Evolutionary conservation across 2,329 filamentous ascomycete genomes (phyloP), one percentile per base, ranked within the genome.

Genomic region (Cladophialophora immunda): DNA sequence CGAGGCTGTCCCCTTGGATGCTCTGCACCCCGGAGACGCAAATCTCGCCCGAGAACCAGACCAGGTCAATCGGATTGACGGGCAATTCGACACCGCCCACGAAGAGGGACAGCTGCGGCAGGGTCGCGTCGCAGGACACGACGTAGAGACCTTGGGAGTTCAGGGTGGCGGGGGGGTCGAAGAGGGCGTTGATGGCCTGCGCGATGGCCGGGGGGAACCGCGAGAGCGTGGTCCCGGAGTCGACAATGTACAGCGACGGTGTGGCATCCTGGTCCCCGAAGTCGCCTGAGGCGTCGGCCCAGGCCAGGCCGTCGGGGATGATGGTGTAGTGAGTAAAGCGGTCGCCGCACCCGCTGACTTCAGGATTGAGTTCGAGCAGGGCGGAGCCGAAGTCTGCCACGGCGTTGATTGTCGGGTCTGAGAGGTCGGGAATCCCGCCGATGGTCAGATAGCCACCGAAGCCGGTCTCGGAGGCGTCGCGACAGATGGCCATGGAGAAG

Each of bases 381-480:
- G 57, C 22, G 22, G 34, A 45, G 4, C 32, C 30, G 13, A 60
- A 69, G 9, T 50, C 29, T 17, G 34, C 19, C 6, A 58, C 41
- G 15, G 32, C 34, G 38, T 66, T 64, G 58, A 67, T 36, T 6
- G 19, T 27, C 7, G 57, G 57, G 15, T 59, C 36, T 25, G n/a
- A 25, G 11, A 17, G 6, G 9, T 13, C n/a, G 0, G 77, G 80
- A 55, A 86, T 77, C 0, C 82, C 81, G 15, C 76, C 82, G 32
- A 87, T 38, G 13, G 77, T 78, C 22, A 80, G 79, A 17, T 79
- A 79, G 70, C 81, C 78, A 1, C 78, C 78, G 71, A 85, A 85
- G 25, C 72, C 73, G 54, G 83, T 79, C 58, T 79, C 77, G 72
- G 84, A 59, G 13, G 36, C 78, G 64, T 80, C 70, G 52, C 80